Evolutionary conservation across 176 grass and related monocot genomes (phyloP).

Genomic region (Saccharum officinarum): DNA sequence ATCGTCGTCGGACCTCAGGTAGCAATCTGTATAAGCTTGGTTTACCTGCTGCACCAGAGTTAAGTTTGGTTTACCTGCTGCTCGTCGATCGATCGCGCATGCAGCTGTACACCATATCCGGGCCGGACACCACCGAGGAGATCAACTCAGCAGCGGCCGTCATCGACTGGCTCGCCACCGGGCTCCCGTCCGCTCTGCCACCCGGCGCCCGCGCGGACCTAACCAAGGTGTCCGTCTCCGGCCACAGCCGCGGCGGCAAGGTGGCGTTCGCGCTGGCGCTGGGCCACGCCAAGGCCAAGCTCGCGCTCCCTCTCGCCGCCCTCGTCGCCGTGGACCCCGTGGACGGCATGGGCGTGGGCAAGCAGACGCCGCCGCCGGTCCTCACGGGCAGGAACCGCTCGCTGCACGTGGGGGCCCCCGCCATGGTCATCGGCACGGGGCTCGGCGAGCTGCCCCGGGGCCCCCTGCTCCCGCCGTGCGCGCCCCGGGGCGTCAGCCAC

Average conservation of each 20-base stretch:
- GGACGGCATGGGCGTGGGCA: conserved; percentile 68
- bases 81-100: neutral
- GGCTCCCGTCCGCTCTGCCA: conserved; percentile 42
- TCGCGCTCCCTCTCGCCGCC: conserved; percentile 41
- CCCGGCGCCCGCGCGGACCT: conserved; percentile 28
- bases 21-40: no score
- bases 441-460: conserved; percentile 56
- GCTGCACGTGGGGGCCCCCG: conserved; percentile 39
- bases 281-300: conserved; percentile 31
- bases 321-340: conserved; percentile 81
- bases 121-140: conserved; percentile 59
- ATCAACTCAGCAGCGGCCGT: conserved; percentile 61
- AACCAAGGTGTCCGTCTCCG: conserved; percentile 52
- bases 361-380: conserved; percentile 70
- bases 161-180: conserved; percentile 58
- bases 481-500: conserved; percentile 67
- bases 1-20: conserved; percentile 67
- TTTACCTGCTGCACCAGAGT: no score
- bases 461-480: conserved; percentile 58
- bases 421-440: conserved; percentile 77
- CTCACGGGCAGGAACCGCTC: conserved; percentile 35
- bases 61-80: no score
- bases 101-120: conserved; percentile 70
- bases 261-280: conserved; percentile 71
- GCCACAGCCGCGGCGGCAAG: conserved; percentile 89